These are phyloP conservation scores for Tilletiopsis washingtonensis DNA, from an alignment of 1,284 basidiomycete species.

Conservation along the genomic window DNA sequence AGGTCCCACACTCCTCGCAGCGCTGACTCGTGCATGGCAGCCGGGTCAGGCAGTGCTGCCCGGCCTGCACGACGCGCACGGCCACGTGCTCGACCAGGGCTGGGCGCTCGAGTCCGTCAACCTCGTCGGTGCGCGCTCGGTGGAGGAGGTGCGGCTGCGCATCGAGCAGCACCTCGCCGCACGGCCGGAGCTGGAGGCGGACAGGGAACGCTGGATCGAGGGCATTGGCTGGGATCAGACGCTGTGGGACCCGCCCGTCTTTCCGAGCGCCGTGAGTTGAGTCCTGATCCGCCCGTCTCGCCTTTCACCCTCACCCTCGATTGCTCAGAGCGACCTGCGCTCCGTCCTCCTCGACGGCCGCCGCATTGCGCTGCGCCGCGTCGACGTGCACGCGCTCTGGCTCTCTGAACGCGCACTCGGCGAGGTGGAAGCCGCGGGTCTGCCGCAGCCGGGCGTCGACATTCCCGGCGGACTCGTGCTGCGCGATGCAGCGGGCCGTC, in stretches of 20 bases:
- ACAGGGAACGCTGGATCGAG: constrained; percentile 58
- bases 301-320: not conserved
- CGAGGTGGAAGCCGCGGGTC: constrained; percentile 40
- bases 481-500: constrained; percentile 58
- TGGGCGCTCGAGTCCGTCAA: constrained; percentile 26
- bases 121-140: constrained; percentile 24
- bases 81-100: constrained; percentile 39
- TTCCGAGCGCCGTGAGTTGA: constrained; percentile 57
- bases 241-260: constrained; percentile 37
- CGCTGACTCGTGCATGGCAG: no score
- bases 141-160: constrained; percentile 13
- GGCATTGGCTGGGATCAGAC: constrained; percentile 94
- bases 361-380: constrained; percentile 8
- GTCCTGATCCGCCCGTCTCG: constrained; percentile 50
- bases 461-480: constrained; percentile 71
- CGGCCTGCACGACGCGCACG: constrained; percentile 39
- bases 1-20: no score
- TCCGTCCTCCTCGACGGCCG: constrained; percentile 23
- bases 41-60: constrained; percentile 18
- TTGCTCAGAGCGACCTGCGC: constrained; percentile 60
- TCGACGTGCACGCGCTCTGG: constrained; percentile 80
- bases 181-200: constrained; percentile 12
- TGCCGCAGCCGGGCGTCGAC: constrained; percentile 21
- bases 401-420: constrained; percentile 61
- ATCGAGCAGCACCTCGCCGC: constrained; percentile 20